Percentiles rank a stretch among this genome's conserved stretches.
phyloP scores from a whole-genome alignment of 148 eudicot genomes.

The Simmondsia chinensis region DNA sequence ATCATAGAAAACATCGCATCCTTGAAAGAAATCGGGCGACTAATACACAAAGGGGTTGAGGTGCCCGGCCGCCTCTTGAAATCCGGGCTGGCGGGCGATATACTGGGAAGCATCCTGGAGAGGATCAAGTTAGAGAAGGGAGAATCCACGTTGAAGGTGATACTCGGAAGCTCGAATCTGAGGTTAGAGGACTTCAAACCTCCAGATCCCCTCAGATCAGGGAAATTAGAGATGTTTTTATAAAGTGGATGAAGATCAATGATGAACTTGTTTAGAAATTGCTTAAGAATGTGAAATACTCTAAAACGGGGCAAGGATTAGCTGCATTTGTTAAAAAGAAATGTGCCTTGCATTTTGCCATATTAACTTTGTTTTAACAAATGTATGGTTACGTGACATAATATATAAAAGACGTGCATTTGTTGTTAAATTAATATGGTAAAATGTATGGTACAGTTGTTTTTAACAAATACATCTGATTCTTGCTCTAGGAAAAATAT shows the following conservation, averaged over 20 bases:
- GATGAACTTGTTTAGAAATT: constrained; percentile 12
- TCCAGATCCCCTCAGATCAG: constrained; percentile 35
- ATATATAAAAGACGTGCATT: too few relatives aligned
- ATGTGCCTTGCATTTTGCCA: too few relatives aligned
- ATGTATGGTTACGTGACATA: too few relatives aligned
- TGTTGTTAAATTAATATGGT: too few relatives aligned
- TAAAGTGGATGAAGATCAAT: constrained; percentile 15
- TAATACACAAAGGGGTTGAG: constrained; percentile 70
- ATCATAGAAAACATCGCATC: constrained; percentile 48
- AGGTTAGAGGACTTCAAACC: constrained; percentile 58
- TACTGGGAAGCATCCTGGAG: constrained; percentile 63
- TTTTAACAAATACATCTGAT: too few relatives aligned
- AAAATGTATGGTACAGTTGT: too few relatives aligned
- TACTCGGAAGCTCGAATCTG: constrained; percentile 30
- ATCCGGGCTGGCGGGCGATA: constrained; percentile 68
- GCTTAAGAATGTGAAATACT: too few relatives aligned
- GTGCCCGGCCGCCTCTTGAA: constrained; percentile 56
- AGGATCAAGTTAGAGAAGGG: constrained; percentile 50
- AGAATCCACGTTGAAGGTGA: constrained; percentile 39
- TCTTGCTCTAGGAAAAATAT: too few relatives aligned
- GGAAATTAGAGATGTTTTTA: constrained; percentile 69
- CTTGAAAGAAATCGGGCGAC: constrained; percentile 35
- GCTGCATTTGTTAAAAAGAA: too few relatives aligned
- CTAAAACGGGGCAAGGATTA: too few relatives aligned
- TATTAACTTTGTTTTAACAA: too few relatives aligned